Base-by-base conservation (phyloP, 2,329 filamentous ascomycete species). In the Aspergillus sp. region DNA sequence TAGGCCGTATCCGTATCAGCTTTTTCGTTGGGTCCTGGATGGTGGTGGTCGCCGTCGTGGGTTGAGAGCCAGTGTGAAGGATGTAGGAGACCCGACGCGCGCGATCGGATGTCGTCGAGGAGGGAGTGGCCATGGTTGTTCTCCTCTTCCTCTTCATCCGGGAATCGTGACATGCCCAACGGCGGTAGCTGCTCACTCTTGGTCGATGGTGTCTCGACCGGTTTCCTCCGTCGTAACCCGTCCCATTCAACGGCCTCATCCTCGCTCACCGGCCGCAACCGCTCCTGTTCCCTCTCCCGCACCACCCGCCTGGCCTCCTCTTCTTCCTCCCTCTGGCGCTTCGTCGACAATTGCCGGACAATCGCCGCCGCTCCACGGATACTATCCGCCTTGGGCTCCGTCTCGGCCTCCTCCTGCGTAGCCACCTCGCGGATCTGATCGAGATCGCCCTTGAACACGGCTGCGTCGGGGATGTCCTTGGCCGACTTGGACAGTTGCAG, bases 401-500 rank as follows among this genome's bases (percentile, higher is more conserved):
- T 85, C 67, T 98, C 93, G n/a, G 90, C 86, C 64, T 97, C 89
- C 64, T 94, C 88, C 61, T 95, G 88, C 59, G 96, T 88, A 41
- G 88, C 91, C 52, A 97, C 93, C 29, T 91, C 94, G 30, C 93
- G 87, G 45, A 97, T 86, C 73, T 98, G 91, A 60, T 97, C 86
- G 44, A 98, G 77, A 61, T 97, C 89, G 40, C 91, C 93, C 46
- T 83, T 82, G 73, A 98, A 95, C 35, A 98, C 83, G 30, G 90
- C 89, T 0, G 88, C 77, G 63, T 97, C 93, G 5, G 93, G 93
- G 0, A 98, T 91, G 61, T 98, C 91, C 64, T 97, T 98, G 57
- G 93, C 88, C 0, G 91, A 96, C 65, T 97, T 97, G 44, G 93
- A 96, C n/a, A 98, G 79, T 63, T 98, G 93, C 7, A 98, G 73